phyloP scores from a whole-genome alignment of 495 filamentous ascomycete species.

The Penicillium lividum region DNA sequence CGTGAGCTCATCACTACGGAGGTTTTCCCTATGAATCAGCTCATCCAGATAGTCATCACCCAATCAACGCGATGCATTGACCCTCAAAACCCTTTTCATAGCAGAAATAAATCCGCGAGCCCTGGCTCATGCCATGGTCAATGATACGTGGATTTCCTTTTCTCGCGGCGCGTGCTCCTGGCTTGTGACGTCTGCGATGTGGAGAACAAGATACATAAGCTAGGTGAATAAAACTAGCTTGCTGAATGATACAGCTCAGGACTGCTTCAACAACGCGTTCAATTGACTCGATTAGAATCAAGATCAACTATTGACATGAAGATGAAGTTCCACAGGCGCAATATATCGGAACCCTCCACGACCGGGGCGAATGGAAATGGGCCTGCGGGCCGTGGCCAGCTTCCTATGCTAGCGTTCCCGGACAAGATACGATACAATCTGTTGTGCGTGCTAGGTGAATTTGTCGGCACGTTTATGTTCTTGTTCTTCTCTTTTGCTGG shows the following conservation, averaged over 20 bases:
- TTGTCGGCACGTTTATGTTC: conserved; percentile 81
- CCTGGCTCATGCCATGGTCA: conserved; percentile 9
- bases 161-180: background rate
- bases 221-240: too few species aligned
- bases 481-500: conserved; percentile 80
- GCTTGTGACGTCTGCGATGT: conserved; percentile 25
- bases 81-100: background rate
- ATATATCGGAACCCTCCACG: conserved; percentile 13
- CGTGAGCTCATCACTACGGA: conserved; percentile 23
- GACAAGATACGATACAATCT: conserved; percentile 49
- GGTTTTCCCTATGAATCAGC: background rate
- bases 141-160: conserved; percentile 20
- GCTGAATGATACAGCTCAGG: too few species aligned
- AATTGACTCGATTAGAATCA: background rate
- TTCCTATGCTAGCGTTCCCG: conserved; percentile 43
- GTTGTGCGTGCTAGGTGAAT: conserved; percentile 67
- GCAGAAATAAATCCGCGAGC: background rate
- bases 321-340: conserved; percentile 16
- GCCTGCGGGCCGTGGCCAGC: conserved; percentile 23
- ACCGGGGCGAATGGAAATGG: conserved; percentile 6
- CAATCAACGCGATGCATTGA: background rate
- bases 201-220: conserved; percentile 1
- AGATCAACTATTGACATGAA: background rate
- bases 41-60: background rate
- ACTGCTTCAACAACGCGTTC: too few species aligned